phyloP scores from a whole-genome alignment of 768 basidiomycete species.

The Tricholoma sp. region DNA sequence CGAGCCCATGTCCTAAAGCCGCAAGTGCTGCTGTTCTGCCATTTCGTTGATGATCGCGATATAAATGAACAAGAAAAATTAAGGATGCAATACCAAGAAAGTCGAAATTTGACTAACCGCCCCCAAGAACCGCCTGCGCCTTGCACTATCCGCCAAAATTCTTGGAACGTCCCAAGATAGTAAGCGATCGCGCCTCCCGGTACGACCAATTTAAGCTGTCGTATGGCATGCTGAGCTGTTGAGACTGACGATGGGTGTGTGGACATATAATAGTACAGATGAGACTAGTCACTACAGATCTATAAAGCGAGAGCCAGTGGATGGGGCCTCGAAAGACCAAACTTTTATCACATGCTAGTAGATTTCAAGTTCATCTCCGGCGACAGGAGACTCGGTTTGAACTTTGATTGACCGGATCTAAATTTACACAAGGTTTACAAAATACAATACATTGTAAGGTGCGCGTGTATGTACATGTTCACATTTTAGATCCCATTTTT shows the following conservation, averaged over 20 bases:
- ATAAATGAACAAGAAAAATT: neutral
- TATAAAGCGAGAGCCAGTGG: neutral
- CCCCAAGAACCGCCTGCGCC: conserved; percentile 42
- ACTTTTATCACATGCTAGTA: conserved; percentile 10
- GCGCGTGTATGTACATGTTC: conserved; percentile 1
- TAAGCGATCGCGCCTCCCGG: conserved; percentile 65
- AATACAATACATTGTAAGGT: no score
- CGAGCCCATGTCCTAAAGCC: conserved; percentile 48
- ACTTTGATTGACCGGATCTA: no score
- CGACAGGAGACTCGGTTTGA: neutral
- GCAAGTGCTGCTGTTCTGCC: conserved; percentile 48
- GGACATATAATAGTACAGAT: conserved; percentile 11
- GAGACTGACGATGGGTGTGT: conserved; percentile 12
- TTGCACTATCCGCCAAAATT: conserved; percentile 41
- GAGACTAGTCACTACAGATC: neutral
- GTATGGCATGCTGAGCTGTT: conserved; percentile 41
- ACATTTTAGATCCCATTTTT: conserved; percentile 27
- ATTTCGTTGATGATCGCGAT: neutral
- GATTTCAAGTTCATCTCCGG: neutral
- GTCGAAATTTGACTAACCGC: conserved; percentile 35
- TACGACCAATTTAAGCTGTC: conserved; percentile 71
- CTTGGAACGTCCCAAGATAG: conserved; percentile 49
- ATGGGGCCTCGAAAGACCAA: neutral
- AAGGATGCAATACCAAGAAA: neutral
- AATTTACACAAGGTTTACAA: no score